A percentile compares a stretch with the other conserved stretches of the same genome.
Evolutionary conservation across 108 stramenopile species (phyloP).

Genomic region (Cylindrotheca fusiformis): DNA sequence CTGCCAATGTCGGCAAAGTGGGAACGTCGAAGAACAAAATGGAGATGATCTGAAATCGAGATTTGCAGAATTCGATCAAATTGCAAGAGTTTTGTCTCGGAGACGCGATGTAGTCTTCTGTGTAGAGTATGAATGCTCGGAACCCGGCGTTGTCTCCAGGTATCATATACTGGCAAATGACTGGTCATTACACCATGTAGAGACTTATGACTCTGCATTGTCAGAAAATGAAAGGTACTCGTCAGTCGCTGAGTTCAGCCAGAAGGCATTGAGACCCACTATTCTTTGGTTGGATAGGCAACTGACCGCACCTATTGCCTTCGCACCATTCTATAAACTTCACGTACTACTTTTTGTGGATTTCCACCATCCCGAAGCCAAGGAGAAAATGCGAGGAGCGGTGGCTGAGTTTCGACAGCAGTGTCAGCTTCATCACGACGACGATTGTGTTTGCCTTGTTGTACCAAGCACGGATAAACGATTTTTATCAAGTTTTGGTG

Average conservation of each 20-base stretch:
- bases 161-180: not conserved
- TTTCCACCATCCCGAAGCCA: slow-evolving; percentile 22
- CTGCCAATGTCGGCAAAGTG: not conserved
- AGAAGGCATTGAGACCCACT: slow-evolving; percentile 53
- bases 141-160: not conserved
- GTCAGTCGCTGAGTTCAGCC: too few species aligned
- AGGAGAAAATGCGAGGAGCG: slow-evolving; percentile 15
- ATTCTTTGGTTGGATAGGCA: slow-evolving; percentile 68
- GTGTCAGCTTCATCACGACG: slow-evolving; percentile 27
- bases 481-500: slow-evolving; percentile 64
- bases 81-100: slow-evolving; percentile 5
- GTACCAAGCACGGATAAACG: slow-evolving; percentile 60
- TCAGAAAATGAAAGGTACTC: slow-evolving; percentile 26
- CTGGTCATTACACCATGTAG: not conserved
- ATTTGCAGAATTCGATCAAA: slow-evolving; percentile 16
- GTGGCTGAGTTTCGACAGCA: slow-evolving; percentile 46
- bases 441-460: slow-evolving; percentile 56
- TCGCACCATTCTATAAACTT: slow-evolving; percentile 45
- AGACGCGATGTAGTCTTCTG: slow-evolving; percentile 16
- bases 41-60: not conserved
- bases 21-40: not conserved
- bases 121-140: slow-evolving; percentile 8
- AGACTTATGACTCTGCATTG: not conserved
- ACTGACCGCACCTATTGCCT: slow-evolving; percentile 58
- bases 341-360: slow-evolving; percentile 66